phyloP scores from a whole-genome alignment of 176 grass and related monocot genomes.

The Poa annua region DNA sequence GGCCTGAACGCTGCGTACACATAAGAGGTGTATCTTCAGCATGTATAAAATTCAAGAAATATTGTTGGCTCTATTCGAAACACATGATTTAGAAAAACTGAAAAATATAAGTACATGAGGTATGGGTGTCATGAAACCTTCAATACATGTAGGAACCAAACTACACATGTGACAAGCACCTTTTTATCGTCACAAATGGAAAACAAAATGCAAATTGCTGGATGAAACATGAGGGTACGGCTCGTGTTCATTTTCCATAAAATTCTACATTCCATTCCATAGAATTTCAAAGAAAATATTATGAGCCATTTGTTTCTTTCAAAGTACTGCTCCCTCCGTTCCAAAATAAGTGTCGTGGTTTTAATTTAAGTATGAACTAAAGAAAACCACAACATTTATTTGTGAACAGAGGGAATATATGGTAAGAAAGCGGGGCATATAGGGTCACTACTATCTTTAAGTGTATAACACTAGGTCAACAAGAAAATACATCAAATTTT shows the following conservation, averaged over 20 bases:
- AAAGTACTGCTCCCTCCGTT: no score
- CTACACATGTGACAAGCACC: not conserved
- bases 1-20: not conserved
- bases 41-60: not conserved
- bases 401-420: no score
- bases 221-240: not conserved
- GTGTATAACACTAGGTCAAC: no score
- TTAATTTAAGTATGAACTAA: no score
- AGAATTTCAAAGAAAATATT: no score
- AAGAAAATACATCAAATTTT: no score
- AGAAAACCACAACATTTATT: no score
- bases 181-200: not conserved
- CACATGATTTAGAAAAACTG: not conserved
- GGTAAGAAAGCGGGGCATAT: no score
- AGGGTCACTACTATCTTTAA: no score
- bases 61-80: not conserved
- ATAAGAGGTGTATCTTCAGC: not conserved
- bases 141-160: not conserved
- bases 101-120: not conserved
- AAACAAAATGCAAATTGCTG: not conserved
- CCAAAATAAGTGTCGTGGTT: no score
- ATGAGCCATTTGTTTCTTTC: no score
- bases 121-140: not conserved
- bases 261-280: not conserved
- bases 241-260: not conserved